Base-by-base conservation (phyloP, 768 basidiomycete genomes). In the Trametes elegans region DNA sequence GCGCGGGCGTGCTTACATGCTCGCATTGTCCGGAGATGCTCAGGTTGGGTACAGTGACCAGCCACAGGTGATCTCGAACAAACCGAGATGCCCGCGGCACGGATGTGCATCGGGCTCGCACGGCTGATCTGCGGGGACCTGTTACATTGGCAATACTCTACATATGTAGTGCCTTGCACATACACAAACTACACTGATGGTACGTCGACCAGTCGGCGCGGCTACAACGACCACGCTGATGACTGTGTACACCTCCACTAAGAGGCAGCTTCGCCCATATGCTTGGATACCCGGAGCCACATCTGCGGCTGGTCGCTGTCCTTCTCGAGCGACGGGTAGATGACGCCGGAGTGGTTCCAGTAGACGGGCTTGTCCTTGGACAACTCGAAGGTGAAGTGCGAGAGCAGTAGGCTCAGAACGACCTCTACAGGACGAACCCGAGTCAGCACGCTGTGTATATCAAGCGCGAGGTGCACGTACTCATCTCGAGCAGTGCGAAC, bases 401-500 rank as follows among this genome's bases (percentile, higher is more conserved):
- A 14, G 3, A 43, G 11, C 24, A 43, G 41, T 2, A 27, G 24
- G 1, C 13, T 13, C 5, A 43, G 24, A 2, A 43, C 24, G 16
- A 43, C 24, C 24, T 43, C 26, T 27, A 26, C 18, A 9, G 21
- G 8, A 16, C 16, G 11, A 13, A n/a, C n/a, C 28, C 4, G 26
- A 13, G 5, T 26, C 24, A 26, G 11, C 23, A 26, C 26, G 9
- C 16, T 10, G n/a, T 5, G 9, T 16, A 18, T 16, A 1, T 1
- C 14, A 43, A 14, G 24, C 14, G 16, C 13, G 3, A 1, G 7
- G 14, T 5, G 4, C 3, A 53, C 59, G 19, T 26, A 58, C 60
- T 61, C 60, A 57, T 61, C 19, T 61, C 60, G 11, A 61, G 47
- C 44, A 57, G 55, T 3, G 56, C 54, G 52, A 61, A 57, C 43